These are phyloP conservation scores for Acanthamoeba lenticulata DNA, from an alignment of 208 protist species.

Conservation along the genomic window DNA sequence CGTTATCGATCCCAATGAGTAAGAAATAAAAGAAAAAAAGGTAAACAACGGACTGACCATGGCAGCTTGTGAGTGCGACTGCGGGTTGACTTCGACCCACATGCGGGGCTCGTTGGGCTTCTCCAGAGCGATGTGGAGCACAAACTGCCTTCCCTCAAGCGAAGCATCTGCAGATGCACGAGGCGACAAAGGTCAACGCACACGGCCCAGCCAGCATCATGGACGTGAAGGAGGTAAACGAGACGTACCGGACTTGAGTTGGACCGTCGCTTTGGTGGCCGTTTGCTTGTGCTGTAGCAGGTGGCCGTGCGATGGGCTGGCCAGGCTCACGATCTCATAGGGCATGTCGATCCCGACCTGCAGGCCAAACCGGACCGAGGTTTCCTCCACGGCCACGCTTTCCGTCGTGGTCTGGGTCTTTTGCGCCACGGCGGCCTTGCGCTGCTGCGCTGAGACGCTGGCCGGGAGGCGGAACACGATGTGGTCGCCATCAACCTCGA, in stretches of 20 bases:
- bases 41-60: background rate
- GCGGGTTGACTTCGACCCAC: conserved; percentile 76
- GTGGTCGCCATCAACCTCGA: conserved; percentile 70
- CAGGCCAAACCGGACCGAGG: background rate
- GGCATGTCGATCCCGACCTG: conserved; percentile 75
- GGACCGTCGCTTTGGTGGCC: conserved; percentile 74
- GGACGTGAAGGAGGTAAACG: background rate
- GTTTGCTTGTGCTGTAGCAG: conserved; percentile 71
- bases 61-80: background rate
- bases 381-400: background rate
- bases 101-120: conserved; percentile 79
- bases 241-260: conserved; percentile 22
- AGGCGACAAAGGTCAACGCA: too few species aligned
- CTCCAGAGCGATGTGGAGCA: conserved; percentile 68
- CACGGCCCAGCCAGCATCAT: background rate
- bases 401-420: background rate
- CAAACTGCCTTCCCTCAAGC: conserved; percentile 32
- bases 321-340: conserved; percentile 71
- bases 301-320: conserved; percentile 68
- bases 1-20: background rate
- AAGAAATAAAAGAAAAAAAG: background rate
- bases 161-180: background rate
- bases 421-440: background rate
- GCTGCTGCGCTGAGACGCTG: conserved; percentile 31
- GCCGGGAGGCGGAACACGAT: conserved; percentile 76